These are phyloP conservation scores for Paraconiothyrium sp. DNA, from an alignment of 2,329 filamentous ascomycete species.

Conservation along the genomic window DNA sequence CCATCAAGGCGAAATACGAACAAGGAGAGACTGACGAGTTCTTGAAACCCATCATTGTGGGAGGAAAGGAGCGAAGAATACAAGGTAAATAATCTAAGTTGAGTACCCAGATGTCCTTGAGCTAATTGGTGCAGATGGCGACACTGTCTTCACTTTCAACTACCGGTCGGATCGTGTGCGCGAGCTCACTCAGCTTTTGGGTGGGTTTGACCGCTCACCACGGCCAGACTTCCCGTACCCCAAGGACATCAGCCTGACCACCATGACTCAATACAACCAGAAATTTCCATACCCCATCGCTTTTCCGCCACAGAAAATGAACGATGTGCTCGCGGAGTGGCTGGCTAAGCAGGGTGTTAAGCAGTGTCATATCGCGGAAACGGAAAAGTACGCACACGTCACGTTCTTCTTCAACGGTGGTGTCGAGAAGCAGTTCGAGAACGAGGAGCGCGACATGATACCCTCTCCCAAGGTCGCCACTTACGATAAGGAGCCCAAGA, in stretches of 20 bases:
- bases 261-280: constrained; percentile 98
- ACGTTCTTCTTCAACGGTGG: constrained; percentile 99
- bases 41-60: constrained; percentile 95
- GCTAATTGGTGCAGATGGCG: constrained; percentile 70
- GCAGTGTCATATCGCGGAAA: constrained; percentile 97
- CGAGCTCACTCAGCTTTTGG: constrained; percentile 93
- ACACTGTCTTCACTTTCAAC: constrained; percentile 99
- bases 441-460: constrained; percentile 92
- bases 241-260: constrained; percentile 85
- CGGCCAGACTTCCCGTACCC: constrained; percentile 92
- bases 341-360: constrained; percentile 86
- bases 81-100: constrained; percentile 67
- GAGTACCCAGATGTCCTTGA: constrained; percentile 40
- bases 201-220: constrained; percentile 90
- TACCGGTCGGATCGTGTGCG: constrained; percentile 98
- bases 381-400: constrained; percentile 99
- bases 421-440: constrained; percentile 93
- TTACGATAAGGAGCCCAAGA: constrained; percentile 93
- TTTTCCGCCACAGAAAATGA: constrained; percentile 95
- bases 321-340: constrained; percentile 98
- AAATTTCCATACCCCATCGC: constrained; percentile 93
- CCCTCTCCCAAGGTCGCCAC: constrained; percentile 94
- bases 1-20: constrained; percentile 87
- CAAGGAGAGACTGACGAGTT: constrained; percentile 95
- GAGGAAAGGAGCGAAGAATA: constrained; percentile 84